A percentile compares a stretch with the other conserved stretches of the same genome.
Conservation (phyloP, 768 basidiomycete species). For the Tephrocybe sp. region DNA sequence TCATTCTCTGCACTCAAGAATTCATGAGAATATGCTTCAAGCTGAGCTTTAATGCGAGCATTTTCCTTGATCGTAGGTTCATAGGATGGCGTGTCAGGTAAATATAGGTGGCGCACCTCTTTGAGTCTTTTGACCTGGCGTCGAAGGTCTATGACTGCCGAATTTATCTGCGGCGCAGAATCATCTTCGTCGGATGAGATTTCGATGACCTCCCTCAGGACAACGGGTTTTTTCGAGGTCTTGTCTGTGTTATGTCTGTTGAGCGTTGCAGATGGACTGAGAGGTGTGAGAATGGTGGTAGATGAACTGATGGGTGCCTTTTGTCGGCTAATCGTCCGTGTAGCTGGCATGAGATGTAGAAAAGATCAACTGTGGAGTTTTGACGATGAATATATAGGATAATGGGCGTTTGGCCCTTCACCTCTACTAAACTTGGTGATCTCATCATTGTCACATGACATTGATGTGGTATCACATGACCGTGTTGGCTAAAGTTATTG, state of each 20-base stretch:
- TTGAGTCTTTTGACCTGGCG: conserved; percentile 39
- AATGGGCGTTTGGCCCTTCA: too few species aligned
- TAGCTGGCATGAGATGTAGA: conserved; percentile 10
- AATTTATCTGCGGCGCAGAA: conserved; percentile 7
- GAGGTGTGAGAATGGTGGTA: neutral
- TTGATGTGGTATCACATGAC: too few species aligned
- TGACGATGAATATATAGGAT: too few species aligned
- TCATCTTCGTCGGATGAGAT: conserved; percentile 57
- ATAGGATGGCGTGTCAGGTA: neutral
- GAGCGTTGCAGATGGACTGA: conserved; percentile 1
- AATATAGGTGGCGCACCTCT: conserved; percentile 31
- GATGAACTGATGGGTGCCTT: neutral
- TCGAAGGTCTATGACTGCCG: conserved; percentile 30
- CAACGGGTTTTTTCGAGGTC: conserved; percentile 12
- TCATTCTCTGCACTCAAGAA: conserved; percentile 22
- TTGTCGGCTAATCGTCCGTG: conserved; percentile 1
- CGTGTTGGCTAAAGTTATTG: too few species aligned
- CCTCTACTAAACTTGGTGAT: too few species aligned
- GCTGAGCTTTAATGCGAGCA: conserved; percentile 26
- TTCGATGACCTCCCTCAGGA: conserved; percentile 43
- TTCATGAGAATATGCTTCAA: conserved; percentile 21
- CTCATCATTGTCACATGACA: too few species aligned
- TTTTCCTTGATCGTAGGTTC: conserved; percentile 24
- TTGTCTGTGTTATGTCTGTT: conserved; percentile 20
- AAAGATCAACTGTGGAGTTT: too few species aligned